Evolutionary conservation across 2,329 filamentous ascomycete species (phyloP), one percentile per base, ranked within the genome.

Genomic region (Stemphylium beticola): DNA sequence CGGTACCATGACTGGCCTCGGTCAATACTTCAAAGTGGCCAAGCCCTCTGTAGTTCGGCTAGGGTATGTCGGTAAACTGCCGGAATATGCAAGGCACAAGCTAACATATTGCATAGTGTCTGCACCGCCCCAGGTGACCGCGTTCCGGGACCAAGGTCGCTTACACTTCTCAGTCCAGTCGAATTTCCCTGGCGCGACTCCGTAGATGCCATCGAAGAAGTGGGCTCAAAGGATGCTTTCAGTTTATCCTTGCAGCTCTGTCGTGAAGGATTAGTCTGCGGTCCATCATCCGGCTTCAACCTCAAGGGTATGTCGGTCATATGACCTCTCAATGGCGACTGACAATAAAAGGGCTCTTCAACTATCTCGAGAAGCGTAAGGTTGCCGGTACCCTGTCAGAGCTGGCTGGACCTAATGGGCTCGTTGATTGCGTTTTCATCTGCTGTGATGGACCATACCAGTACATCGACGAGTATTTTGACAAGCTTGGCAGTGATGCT

Each of bases 381-480:
- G 37, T 37, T 1, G 51, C 54, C 11, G 61, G 60, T 4, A 62
- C 51, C 1, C 32, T 66, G 9, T 49, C 46, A 1, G 50, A 57
- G 2, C 55, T 66, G 2, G 52, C 55, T 9, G 53, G 46, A 1
- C 31, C 47, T 3, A 45, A 61, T 4, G 61, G 61, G 0, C 17
- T 60, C 20, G 44, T 64, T 26, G 52, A 61, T 11, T 66, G 64
- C 32, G 64, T 53, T 0, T 87, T 87, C 66, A 68, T 87, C 3
- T 87, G 85, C 71, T 87, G 85, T 53, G 85, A 88, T 52, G 59
- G 87, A 22, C 85, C 85, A 0, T 87, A 87, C 58, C 85, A 87
- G 64, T 87, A 87, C 55, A 79, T 87, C 39, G 75, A 79, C 20
- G 82, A 83, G 59, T 87, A 87, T 62, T 87, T 86, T 60, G 76